phyloP scores from a whole-genome alignment of 2,329 filamentous ascomycete species.

The Helotiales sp. region DNA sequence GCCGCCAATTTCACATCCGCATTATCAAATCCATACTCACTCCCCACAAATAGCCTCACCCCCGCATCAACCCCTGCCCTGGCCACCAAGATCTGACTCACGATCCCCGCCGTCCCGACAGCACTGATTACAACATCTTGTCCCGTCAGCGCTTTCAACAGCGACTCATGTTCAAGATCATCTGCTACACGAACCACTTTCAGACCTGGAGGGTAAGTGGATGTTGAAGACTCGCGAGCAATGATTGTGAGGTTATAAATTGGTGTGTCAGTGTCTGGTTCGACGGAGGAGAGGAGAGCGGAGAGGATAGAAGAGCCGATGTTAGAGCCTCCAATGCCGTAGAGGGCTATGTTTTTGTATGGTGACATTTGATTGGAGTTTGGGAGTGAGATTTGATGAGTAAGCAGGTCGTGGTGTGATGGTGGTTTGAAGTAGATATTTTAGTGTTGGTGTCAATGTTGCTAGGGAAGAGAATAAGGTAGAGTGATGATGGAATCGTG shows the following conservation, averaged over 20 bases:
- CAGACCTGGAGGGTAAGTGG: neutral
- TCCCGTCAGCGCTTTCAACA: neutral
- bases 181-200: neutral
- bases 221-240: neutral
- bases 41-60: neutral
- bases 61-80: neutral
- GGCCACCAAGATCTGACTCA: neutral
- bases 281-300: neutral
- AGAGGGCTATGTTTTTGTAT: constrained; percentile 7
- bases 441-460: no score
- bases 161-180: neutral
- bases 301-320: constrained; percentile 2
- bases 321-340: constrained; percentile 3
- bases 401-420: no score
- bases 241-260: constrained; percentile 1
- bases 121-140: neutral
- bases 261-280: no score
- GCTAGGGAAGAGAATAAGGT: no score
- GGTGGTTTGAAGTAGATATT: no score
- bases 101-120: neutral
- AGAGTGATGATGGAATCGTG: no score
- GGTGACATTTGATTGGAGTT: constrained; percentile 3
- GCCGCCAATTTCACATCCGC: neutral
- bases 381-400: no score
- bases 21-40: neutral